phyloP scores from a whole-genome alignment of 441 rosid genomes.

The Erysimum pusillum region DNA sequence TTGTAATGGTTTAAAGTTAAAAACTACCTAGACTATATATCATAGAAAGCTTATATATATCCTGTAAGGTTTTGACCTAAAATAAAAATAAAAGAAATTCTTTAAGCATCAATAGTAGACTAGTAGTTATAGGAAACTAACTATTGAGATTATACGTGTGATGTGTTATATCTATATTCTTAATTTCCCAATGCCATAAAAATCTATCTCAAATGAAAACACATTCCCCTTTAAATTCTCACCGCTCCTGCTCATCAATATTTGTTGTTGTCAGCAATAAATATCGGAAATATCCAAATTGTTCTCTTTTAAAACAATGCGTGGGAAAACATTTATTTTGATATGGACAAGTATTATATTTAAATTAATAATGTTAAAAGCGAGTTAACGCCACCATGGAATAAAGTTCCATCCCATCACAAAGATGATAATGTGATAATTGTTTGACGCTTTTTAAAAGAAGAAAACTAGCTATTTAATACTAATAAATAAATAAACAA shows the following conservation, averaged over 20 bases:
- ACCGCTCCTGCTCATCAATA: background rate
- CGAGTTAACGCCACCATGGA: slow-evolving; percentile 3
- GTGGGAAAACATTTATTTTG: slow-evolving; percentile 15
- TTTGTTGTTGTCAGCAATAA: slow-evolving; percentile 1
- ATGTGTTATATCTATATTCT: background rate
- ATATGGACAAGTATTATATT: slow-evolving; percentile 11
- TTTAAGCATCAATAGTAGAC: too few relatives aligned
- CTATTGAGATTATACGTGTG: background rate
- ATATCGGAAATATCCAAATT: background rate
- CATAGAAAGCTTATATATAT: background rate
- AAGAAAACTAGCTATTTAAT: background rate
- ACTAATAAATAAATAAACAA: background rate
- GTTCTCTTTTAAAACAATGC: background rate
- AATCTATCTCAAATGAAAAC: background rate
- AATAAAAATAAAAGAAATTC: too few relatives aligned
- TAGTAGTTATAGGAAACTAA: background rate
- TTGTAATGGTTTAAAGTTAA: background rate
- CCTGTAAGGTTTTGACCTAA: too few relatives aligned
- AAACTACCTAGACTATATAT: slow-evolving; percentile 15
- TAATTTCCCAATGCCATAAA: slow-evolving; percentile 32
- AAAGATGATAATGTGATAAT: slow-evolving; percentile 22
- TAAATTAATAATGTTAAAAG: slow-evolving; percentile 10
- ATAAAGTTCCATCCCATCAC: background rate
- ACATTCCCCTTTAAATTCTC: background rate
- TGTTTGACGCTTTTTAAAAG: background rate